Evolutionary conservation across 805 yeast species (phyloP).

Genomic region (Isabelozyma heimii): DNA sequence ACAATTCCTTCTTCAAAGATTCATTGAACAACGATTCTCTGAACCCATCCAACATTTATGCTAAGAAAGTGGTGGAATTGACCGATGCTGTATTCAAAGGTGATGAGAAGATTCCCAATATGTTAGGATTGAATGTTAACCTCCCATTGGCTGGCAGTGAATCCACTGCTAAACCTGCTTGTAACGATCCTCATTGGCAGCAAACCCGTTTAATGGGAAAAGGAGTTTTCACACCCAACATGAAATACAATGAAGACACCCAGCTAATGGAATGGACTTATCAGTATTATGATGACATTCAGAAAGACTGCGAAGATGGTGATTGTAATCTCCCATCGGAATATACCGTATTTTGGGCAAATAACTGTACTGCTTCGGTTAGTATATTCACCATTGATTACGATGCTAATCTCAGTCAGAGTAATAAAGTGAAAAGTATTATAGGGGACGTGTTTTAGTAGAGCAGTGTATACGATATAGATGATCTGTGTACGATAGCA

Average conservation of each 20-base stretch:
- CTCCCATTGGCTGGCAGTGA: constrained; percentile 14
- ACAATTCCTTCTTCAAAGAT: constrained; percentile 26
- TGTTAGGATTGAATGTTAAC: constrained; percentile 23
- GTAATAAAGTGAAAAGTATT: constrained; percentile 2
- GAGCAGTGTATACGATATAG: neutral
- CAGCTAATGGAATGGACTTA: constrained; percentile 3
- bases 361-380: constrained; percentile 20
- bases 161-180: constrained; percentile 7
- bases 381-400: constrained; percentile 26
- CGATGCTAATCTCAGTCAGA: constrained; percentile 18
- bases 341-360: constrained; percentile 19
- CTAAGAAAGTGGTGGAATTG: constrained; percentile 21
- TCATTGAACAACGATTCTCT: constrained; percentile 12
- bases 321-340: constrained; percentile 8
- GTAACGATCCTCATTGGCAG: constrained; percentile 10
- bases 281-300: constrained; percentile 11
- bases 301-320: constrained; percentile 7
- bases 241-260: constrained; percentile 5
- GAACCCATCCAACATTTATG: constrained; percentile 23
- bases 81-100: constrained; percentile 14
- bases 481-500: neutral
- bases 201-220: constrained; percentile 8
- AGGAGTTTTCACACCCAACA: constrained; percentile 7
- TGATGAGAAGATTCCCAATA: constrained; percentile 14
- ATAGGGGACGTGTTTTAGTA: neutral